Evolutionary conservation across 257 asterid genomes (phyloP), one percentile per base, ranked within the genome.

Genomic region (Fraxinus excelsior): DNA sequence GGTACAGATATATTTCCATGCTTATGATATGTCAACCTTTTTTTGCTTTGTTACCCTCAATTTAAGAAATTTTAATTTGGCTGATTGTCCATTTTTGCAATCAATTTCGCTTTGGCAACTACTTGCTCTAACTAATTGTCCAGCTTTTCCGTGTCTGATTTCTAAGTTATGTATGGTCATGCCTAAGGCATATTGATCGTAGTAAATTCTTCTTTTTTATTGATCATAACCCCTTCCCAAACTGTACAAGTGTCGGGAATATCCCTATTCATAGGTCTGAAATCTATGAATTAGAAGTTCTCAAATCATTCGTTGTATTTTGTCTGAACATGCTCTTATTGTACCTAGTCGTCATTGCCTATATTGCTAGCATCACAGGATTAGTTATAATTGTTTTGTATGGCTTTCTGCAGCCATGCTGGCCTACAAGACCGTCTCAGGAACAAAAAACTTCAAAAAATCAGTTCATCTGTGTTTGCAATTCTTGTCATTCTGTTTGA

Each of bases 351-450:
- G 26, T 42, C 28, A 31, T 13, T 71, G 44, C 13, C 35, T 18
- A 37, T 5, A 67, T 25, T 67, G 38, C 19, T 51, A 13, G 14
- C 56, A 21, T 74, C 26, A 46, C 56, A 74, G 35, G 26, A 70
- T 69, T 80, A 73, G 51, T 72, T 51, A 74, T 49, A 58, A 80
- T 66, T 51, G 40, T 8, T 62, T 32, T 3, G 5, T 56, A 75
- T 79, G 67, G 73, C 60, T 34, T 73, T 78, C 70, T 88, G 87
- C 91, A 94, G 97, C 96, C 68, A 85, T 94, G 90, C 86, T 94
- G 79, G 97, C 89, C 5, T 94, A 94, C 91, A 94, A 92, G 87
- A 91, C 94, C 10, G 77, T 89, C 19, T 72, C 98, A 4, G 97
- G 98, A 78, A 90, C 96, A 16, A 92, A 92, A 72, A 74, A 23